Conservation (phyloP, 2,329 filamentous ascomycete species). For the Botryotinia narcissicola region DNA sequence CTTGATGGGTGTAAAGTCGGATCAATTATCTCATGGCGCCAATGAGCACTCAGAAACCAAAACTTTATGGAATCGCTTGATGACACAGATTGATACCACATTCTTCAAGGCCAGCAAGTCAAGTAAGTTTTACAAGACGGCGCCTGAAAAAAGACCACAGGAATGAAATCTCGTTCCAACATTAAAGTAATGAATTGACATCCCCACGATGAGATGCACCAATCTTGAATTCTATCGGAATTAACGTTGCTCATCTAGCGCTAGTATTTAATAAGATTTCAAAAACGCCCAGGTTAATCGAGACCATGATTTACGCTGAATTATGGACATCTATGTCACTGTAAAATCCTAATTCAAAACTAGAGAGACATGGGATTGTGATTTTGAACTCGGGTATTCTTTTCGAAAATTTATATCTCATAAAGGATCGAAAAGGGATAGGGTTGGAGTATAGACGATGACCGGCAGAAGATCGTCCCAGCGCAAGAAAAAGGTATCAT, state of each 20-base stretch:
- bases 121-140: background rate
- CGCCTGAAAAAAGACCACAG: background rate
- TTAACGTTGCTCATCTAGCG: background rate
- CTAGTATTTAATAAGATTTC: background rate
- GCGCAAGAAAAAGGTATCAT: background rate
- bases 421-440: background rate
- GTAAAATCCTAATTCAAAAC: no score
- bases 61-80: conserved; percentile 1
- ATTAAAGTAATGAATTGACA: background rate
- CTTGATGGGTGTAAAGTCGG: background rate
- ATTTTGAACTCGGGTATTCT: background rate
- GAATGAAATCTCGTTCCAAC: background rate
- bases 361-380: background rate
- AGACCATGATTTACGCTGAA: background rate
- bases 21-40: background rate
- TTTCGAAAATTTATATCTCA: background rate
- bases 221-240: background rate
- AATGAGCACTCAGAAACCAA: background rate
- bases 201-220: background rate
- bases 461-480: background rate
- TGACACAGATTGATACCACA: conserved; percentile 11
- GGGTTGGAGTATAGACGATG: background rate
- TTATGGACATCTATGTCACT: background rate
- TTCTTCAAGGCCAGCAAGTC: background rate
- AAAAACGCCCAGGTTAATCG: background rate